Conservation (phyloP, 106 monocot genomes). For the Dendrobium catenatum region DNA sequence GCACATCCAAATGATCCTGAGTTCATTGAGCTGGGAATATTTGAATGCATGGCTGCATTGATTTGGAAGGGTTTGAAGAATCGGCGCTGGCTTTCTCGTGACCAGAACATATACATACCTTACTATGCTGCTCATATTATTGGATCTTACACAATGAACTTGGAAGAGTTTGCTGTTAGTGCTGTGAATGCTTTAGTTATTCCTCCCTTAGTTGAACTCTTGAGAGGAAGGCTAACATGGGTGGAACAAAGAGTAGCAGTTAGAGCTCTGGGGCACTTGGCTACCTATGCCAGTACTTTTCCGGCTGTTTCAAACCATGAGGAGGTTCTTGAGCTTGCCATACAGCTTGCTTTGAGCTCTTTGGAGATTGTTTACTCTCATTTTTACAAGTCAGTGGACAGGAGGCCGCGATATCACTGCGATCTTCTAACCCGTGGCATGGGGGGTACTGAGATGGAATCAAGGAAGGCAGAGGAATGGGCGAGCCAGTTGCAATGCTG, state of each 20-base stretch:
- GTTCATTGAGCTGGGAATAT: slow-evolving; percentile 92
- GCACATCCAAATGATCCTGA: slow-evolving; percentile 97
- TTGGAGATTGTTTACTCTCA: slow-evolving; percentile 96
- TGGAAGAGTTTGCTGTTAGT: slow-evolving; percentile 91
- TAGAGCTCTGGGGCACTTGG: slow-evolving; percentile 88
- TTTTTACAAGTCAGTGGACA: slow-evolving; percentile 79
- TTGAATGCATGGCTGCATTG: slow-evolving; percentile 92
- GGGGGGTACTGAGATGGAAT: slow-evolving; percentile 98
- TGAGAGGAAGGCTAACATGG: slow-evolving; percentile 96
- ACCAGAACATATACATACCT: slow-evolving; percentile 96
- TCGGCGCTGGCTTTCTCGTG: slow-evolving; percentile 85
- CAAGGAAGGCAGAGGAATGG: slow-evolving; percentile 98
- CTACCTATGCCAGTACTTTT: slow-evolving; percentile 88
- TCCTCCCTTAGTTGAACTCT: slow-evolving; percentile 84
- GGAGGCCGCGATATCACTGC: slow-evolving; percentile 85
- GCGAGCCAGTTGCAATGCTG: slow-evolving; percentile 99
- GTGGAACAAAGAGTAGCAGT: slow-evolving; percentile 97
- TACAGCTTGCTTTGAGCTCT: slow-evolving; percentile 84
- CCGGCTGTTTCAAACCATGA: slow-evolving; percentile 72
- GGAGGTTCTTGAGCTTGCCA: slow-evolving; percentile 86
- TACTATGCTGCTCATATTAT: slow-evolving; percentile 99
- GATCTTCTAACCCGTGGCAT: slow-evolving; percentile 98
- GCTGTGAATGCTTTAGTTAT: slow-evolving; percentile 89
- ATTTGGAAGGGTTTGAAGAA: slow-evolving; percentile 96
- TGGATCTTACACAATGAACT: slow-evolving; percentile 99